Base-by-base conservation (phyloP, 441 rosid species). In the Adansonia gregorii region DNA sequence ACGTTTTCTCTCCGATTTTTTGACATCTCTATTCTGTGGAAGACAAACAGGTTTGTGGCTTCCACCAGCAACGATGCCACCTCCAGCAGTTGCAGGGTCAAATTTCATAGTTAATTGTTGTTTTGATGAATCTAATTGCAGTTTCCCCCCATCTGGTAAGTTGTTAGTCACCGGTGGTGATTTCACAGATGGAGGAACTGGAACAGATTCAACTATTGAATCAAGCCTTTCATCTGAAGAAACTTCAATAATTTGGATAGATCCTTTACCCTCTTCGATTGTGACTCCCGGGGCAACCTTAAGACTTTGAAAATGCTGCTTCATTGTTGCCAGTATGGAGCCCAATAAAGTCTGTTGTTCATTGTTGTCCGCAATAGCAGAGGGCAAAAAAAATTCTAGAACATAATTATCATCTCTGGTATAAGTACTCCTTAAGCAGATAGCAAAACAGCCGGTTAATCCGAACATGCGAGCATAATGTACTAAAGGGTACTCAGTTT, bases 391-490 rank as follows among this genome's bases (percentile, higher is more conserved):
- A 79, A 95, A 93, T 77, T 95, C 99, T 52, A 93, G 88, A 76
- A 95, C 81, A 67, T 95, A 95, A 69, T 91, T 91, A 65, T 95
- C 99, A 17, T 92, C 92, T 80, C 95, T 93, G 0, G 97, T 95
- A 73, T 85, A 77, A 55, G 83, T 60, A 81, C 97, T 95, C 76
- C 82, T 85, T 86, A 95, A 86, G 82, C 99, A 92, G 81, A 92
- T 89, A 0, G 99, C 93, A 43, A 92, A 92, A 81, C 95, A 87
- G 81, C 94, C 79, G 0, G 86, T 83, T 76, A 95, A 77, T 73
- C 89, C 89, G 77, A 93, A 93, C 95, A 92, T 86, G 71, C 94
- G 98, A 15, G 99, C 99, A 80, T 95, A 92, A 73, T 95, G 99
- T 46, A 95, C 99, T 48, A 95, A 78, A 11, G 99, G 99, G 84